Percentiles rank a stretch among this genome's conserved stretches.
Conservation (phyloP, 805 yeast species). For the Saccharomycopsis selenospora region DNA sequence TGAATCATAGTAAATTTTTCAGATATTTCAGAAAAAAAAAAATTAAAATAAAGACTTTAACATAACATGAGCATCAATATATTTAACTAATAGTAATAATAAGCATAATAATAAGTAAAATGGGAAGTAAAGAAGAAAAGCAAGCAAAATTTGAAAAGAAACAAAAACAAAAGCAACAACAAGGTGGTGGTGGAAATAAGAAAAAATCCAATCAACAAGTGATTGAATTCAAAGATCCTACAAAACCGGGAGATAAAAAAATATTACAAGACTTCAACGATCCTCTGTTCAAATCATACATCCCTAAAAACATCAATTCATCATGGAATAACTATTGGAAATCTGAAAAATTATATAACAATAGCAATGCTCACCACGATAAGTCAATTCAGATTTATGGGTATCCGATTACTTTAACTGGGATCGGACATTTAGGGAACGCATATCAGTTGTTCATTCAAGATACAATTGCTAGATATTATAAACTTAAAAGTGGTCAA, state of each 20-base stretch:
- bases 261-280: constrained; percentile 74
- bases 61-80: too few species aligned
- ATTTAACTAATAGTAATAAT: too few species aligned
- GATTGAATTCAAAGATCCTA: constrained; percentile 11
- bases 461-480: constrained; percentile 84
- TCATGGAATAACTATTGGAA: constrained; percentile 99
- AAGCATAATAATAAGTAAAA: not conserved
- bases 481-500: constrained; percentile 95
- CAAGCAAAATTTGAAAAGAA: constrained; percentile 2
- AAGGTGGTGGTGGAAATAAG: not conserved
- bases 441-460: constrained; percentile 94
- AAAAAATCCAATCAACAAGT: not conserved
- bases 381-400: constrained; percentile 83
- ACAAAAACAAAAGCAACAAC: not conserved
- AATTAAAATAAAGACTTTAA: too few species aligned
- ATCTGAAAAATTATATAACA: constrained; percentile 75
- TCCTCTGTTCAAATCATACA: constrained; percentile 90
- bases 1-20: too few species aligned
- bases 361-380: constrained; percentile 68
- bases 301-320: constrained; percentile 84
- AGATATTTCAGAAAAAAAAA: too few species aligned
- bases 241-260: constrained; percentile 82
- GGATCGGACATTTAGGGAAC: constrained; percentile 97
- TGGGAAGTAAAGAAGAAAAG: not conserved
- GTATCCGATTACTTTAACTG: constrained; percentile 98